Percentiles rank a stretch among this genome's conserved stretches.
phyloP scores from a whole-genome alignment of 2,329 filamentous ascomycete genomes.

The Hypocrella siamensis region DNA sequence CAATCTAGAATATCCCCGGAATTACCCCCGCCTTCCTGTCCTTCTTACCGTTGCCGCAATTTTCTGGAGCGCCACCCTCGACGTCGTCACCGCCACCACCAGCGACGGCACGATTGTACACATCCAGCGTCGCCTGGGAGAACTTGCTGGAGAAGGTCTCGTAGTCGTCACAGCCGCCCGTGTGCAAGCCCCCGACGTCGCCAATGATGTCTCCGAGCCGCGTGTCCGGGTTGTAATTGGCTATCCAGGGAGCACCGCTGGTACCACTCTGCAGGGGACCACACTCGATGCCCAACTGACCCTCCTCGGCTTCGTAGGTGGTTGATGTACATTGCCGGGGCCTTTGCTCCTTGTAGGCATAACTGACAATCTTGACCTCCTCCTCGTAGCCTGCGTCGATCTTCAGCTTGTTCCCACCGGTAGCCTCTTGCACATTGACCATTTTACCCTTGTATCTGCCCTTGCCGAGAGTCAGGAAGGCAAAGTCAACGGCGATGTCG shows the following conservation, averaged over 20 bases:
- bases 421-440: constrained; percentile 4
- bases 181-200: constrained; percentile 5
- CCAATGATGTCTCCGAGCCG: constrained; percentile 4
- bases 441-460: constrained; percentile 3
- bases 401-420: constrained; percentile 5
- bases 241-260: constrained; percentile 5
- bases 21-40: background rate
- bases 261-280: constrained; percentile 4
- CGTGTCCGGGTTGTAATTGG: constrained; percentile 3
- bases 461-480: constrained; percentile 5
- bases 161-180: constrained; percentile 5
- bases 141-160: constrained; percentile 4
- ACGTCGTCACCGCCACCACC: constrained; percentile 1
- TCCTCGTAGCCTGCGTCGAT: constrained; percentile 3
- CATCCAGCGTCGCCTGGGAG: constrained; percentile 1
- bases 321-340: constrained; percentile 4
- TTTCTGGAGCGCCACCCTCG: constrained; percentile 2
- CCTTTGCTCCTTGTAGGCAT: constrained; percentile 3
- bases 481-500: constrained; percentile 4
- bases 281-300: constrained; percentile 5
- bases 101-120: constrained; percentile 1
- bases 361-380: constrained; percentile 4
- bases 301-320: constrained; percentile 4
- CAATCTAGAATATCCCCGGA: no score
- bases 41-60: background rate